These are phyloP conservation scores for Macrolepiota fuliginosa DNA, from an alignment of 768 basidiomycete species.

Conservation along the genomic window DNA sequence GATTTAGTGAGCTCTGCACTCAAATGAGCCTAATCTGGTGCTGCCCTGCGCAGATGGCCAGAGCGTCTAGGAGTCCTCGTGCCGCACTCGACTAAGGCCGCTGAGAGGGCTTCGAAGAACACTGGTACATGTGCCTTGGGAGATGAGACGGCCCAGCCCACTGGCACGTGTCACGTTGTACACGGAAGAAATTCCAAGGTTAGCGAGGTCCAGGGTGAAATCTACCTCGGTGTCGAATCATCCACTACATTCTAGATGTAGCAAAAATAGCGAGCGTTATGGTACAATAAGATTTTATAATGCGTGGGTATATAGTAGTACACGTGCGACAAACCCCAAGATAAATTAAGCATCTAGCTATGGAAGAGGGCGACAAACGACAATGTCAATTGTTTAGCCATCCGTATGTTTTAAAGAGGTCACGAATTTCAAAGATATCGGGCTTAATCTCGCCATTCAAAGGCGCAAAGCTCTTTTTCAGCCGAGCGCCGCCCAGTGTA, in stretches of 20 bases:
- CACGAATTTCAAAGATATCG: slow-evolving; percentile 42
- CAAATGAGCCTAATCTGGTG: too few relatives aligned
- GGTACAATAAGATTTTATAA: slow-evolving; percentile 1
- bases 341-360: slow-evolving; percentile 12
- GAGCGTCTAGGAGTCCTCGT: neutral
- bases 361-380: neutral
- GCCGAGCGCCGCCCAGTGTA: slow-evolving; percentile 22
- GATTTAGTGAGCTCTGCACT: too few relatives aligned
- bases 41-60: neutral
- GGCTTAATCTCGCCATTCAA: slow-evolving; percentile 69
- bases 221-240: neutral
- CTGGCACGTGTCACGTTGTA: neutral
- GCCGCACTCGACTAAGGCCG: too few relatives aligned
- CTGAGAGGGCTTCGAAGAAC: neutral
- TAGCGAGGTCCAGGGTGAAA: neutral
- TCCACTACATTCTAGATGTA: neutral
- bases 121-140: neutral
- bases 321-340: neutral
- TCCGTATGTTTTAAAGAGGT: slow-evolving; percentile 46
- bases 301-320: slow-evolving; percentile 9
- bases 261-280: neutral
- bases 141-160: neutral
- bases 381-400: slow-evolving; percentile 31
- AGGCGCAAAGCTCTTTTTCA: slow-evolving; percentile 58
- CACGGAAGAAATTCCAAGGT: neutral